Evolutionary conservation across 106 monocot genomes (phyloP), one percentile per base, ranked within the genome.

Genomic region (Cymbidium sinense): DNA sequence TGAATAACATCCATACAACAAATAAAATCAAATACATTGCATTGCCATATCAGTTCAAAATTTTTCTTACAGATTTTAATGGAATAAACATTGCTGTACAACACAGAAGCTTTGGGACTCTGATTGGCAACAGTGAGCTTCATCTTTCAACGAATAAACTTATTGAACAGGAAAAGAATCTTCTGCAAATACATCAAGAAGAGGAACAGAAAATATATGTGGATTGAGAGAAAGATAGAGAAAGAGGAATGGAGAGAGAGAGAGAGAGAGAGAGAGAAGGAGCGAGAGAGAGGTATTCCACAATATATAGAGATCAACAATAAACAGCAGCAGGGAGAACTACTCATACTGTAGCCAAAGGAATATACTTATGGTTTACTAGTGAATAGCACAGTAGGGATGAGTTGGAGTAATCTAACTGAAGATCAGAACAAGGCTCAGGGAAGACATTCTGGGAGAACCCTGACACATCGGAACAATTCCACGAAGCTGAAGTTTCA

Each of bases 401-500:
- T 55, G 90, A 87, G 79, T 84, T 88, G 1, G 71, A 81, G 79
- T 73, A 82, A 13, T 81, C 74, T 18, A 67, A 34, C 34, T 39
- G 75, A 20, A 95, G 85, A 2, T 86, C 81, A 17, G 87, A 36
- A 76, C 96, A 96, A 1, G 96, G 96, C 15, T 89, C 65, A 5
- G 96, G 96, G 70, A 51, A 77, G 23, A 96, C 93, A 7, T 77
- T 81, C 34, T 93, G 84, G 1, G 91, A 91, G 62, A 78, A 91
- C 0, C 96, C 96, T 15, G 79, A 86, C 0, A 96, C 88, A 70
- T 96, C 76, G 1, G 93, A 89, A 47, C 96, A 96, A 70, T 58
- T 27, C 96, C 96, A 96, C 7, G 80, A 82, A 52, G 73, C 37
- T 0, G 85, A 85, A 54, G 79, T 29, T 58, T 83, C 80, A 8